Conservation (phyloP, 441 rosid genomes). For the Pelargonium myrrhifolium region DNA sequence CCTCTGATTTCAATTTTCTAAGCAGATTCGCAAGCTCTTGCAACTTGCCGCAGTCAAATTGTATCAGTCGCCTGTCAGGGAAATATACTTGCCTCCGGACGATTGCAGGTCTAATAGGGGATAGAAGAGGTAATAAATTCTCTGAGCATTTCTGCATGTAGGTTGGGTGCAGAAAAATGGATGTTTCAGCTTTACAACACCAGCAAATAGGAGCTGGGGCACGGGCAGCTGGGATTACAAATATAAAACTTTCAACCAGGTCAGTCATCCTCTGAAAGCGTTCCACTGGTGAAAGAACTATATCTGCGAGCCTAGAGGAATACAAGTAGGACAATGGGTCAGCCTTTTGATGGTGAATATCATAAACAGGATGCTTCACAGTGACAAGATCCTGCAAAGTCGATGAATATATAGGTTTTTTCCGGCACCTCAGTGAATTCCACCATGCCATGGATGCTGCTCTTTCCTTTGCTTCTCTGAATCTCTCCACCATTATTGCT, state of each 20-base stretch:
- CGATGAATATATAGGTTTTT: conserved; percentile 76
- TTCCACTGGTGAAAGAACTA: conserved; percentile 85
- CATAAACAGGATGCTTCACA: conserved; percentile 53
- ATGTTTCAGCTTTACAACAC: conserved; percentile 65
- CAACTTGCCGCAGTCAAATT: conserved; percentile 99
- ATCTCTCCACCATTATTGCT: conserved; percentile 71
- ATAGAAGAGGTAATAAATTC: conserved; percentile 64
- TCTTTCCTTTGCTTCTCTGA: conserved; percentile 63
- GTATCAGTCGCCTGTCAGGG: conserved; percentile 94
- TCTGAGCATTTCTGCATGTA: conserved; percentile 61
- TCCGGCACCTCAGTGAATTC: conserved; percentile 93
- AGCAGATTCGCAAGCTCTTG: conserved; percentile 92
- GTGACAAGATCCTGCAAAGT: conserved; percentile 54
- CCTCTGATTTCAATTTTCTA: conserved; percentile 85
- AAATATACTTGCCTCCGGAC: conserved; percentile 95
- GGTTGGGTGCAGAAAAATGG: conserved; percentile 57
- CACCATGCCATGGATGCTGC: conserved; percentile 95
- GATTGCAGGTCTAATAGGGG: conserved; percentile 92
- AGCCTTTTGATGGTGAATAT: conserved; percentile 47
- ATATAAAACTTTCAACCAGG: conserved; percentile 85
- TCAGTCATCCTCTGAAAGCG: conserved; percentile 74
- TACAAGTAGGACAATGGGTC: conserved; percentile 39
- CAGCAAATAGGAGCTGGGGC: conserved; percentile 72
- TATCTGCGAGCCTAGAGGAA: conserved; percentile 75
- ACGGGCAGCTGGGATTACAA: conserved; percentile 96